Base-by-base conservation (phyloP, 2,329 filamentous ascomycete genomes). In the Aspergillus fischeri region DNA sequence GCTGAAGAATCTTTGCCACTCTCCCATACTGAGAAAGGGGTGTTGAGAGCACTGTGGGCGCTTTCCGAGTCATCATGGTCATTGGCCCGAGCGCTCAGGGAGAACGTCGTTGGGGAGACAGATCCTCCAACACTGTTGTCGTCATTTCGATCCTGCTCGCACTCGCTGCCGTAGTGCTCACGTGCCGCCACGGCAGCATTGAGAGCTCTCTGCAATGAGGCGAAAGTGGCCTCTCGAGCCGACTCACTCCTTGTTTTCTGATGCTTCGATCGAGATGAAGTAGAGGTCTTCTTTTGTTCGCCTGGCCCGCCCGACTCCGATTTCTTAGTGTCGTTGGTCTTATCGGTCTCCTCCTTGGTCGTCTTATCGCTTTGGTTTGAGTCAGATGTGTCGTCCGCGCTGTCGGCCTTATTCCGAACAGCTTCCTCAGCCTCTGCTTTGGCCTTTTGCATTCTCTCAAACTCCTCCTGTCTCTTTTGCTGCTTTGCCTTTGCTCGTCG, bases 401-500 rank as follows among this genome's bases (percentile, higher is more conserved):
- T 57, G 47, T 70, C 70, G 14, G 67, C 63, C 55, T 73, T 72
- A 49, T 63, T 65, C 44, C 69, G 69, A 27, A 65, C 70, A 50
- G 69, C 67, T 50, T 73, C 71, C 58, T 74, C 71, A 20, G 71
- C 67, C 52, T 75, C 72, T 3, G 65, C 59, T 59, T 74, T 71
- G 50, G 67, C 67, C 55, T 74, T 73, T 58, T 78, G 76, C 69
- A 76, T 75, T 56, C 72, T 73, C 64, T 80, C 77, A 55, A 76
- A 80, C 64, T 80, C 78, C 63, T 78, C 77, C 61, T 79, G 77
- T 55, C 77, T 71, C 60, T 75, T 79, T 64, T 81, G 78, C 61
- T 81, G 78, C 63, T 80, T 81, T 51, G 78, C 78, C 63, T 81
- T 81, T 55, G 79, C 79, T 49, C 79, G 75, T 58, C 79, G 75